Evolutionary conservation across 1,284 basidiomycete species (phyloP).

Genomic region (Cryptococcus floricola): DNA sequence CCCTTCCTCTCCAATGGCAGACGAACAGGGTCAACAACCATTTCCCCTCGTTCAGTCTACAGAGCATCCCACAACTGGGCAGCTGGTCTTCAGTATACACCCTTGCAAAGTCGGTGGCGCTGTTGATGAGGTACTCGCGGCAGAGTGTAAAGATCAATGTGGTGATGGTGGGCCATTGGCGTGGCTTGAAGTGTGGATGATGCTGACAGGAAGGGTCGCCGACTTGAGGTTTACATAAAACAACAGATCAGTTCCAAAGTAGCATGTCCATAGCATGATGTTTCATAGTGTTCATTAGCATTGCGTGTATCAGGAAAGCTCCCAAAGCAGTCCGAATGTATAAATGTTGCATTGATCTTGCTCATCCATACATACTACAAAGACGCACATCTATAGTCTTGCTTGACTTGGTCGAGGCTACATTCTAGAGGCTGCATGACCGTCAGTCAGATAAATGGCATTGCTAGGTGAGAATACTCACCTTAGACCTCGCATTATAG

Average conservation of each 20-base stretch:
- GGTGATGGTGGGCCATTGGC: slow-evolving; percentile 3
- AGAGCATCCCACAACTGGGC: slow-evolving; percentile 31
- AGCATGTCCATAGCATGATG: not conserved
- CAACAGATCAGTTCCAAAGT: not conserved
- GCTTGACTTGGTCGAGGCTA: too few relatives aligned
- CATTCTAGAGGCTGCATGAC: too few relatives aligned
- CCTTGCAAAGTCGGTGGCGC: slow-evolving; percentile 29
- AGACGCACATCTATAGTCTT: too few relatives aligned
- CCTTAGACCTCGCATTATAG: slow-evolving; percentile 51
- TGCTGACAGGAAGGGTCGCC: slow-evolving; percentile 29
- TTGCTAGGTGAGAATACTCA: slow-evolving; percentile 6
- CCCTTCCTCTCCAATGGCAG: not conserved
- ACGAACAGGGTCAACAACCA: slow-evolving; percentile 4
- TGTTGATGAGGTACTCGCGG: slow-evolving; percentile 23
- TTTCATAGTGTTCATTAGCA: too few relatives aligned
- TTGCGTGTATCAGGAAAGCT: too few relatives aligned
- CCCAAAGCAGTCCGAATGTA: too few relatives aligned
- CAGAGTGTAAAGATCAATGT: not conserved
- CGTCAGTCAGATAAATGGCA: too few relatives aligned
- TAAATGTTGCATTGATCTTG: too few relatives aligned
- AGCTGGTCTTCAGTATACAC: slow-evolving; percentile 31
- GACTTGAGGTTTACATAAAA: slow-evolving; percentile 19
- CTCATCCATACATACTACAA: too few relatives aligned
- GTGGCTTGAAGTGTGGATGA: slow-evolving; percentile 41
- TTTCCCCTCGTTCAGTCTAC: slow-evolving; percentile 33